Evolutionary conservation across 1,139 yeast species (phyloP).

Genomic region (Hemisphaericaspora xylofermentans): DNA sequence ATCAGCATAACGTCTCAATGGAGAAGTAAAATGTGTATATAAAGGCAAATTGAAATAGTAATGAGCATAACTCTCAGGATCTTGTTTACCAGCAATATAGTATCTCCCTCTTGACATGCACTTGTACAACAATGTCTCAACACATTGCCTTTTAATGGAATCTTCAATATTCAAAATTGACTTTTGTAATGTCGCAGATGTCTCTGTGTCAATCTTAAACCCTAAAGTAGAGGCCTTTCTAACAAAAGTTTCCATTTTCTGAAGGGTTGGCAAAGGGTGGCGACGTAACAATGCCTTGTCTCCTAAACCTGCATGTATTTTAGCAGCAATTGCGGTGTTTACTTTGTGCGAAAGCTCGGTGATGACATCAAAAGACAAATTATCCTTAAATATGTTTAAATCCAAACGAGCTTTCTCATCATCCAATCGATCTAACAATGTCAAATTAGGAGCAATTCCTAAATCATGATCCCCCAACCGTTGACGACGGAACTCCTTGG

Average conservation of each 20-base stretch:
- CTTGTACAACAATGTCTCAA: conserved; percentile 78
- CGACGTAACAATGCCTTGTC: conserved; percentile 83
- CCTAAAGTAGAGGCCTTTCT: conserved; percentile 68
- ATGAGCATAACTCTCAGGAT: conserved; percentile 75
- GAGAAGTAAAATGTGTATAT: conserved; percentile 92
- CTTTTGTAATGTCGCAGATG: conserved; percentile 69
- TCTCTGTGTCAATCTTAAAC: conserved; percentile 68
- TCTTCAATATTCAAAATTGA: conserved; percentile 69
- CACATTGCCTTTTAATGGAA: conserved; percentile 63
- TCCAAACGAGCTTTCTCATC: conserved; percentile 76
- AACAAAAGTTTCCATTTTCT: conserved; percentile 77
- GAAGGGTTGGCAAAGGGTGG: conserved; percentile 80
- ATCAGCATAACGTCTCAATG: conserved; percentile 89
- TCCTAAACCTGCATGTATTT: conserved; percentile 72
- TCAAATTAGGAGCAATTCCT: conserved; percentile 55
- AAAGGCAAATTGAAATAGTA: conserved; percentile 80
- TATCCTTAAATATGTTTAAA: conserved; percentile 70
- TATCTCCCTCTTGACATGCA: conserved; percentile 85
- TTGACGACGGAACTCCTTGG: conserved; percentile 72
- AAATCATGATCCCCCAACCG: conserved; percentile 55
- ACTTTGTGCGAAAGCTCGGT: conserved; percentile 80
- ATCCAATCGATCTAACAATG: conserved; percentile 77
- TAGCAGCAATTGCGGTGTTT: conserved; percentile 83
- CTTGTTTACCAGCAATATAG: conserved; percentile 84
- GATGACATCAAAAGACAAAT: conserved; percentile 57